Percentiles rank a stretch among this genome's conserved stretches.
Conservation (phyloP, 257 asterid species). For the Solanum gandarillasii region DNA sequence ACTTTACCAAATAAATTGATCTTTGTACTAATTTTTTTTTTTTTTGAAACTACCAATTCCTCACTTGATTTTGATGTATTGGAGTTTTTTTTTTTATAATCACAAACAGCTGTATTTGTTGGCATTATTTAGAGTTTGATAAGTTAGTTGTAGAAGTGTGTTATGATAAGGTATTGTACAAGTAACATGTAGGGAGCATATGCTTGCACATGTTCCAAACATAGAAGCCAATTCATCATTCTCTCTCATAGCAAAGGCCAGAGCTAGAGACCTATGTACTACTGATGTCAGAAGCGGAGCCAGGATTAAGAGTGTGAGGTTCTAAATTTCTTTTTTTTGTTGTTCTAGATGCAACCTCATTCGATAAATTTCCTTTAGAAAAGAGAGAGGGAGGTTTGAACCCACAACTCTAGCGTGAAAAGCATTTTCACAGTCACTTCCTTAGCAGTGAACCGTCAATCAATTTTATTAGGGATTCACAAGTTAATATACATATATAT, state of each 20-base stretch:
- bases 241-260: neutral
- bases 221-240: conserved; percentile 1
- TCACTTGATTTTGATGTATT: neutral
- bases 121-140: neutral
- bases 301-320: no score
- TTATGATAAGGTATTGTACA: conserved; percentile 3
- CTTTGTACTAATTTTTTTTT: neutral
- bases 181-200: neutral
- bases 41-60: neutral
- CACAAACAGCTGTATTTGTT: neutral
- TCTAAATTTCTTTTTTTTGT: no score
- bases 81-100: neutral
- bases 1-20: neutral
- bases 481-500: no score
- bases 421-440: no score
- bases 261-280: no score
- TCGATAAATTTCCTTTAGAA: no score
- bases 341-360: no score
- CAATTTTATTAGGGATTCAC: no score
- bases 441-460: no score
- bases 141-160: conserved; percentile 6
- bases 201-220: conserved; percentile 13
- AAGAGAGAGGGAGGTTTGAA: no score
- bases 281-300: no score
- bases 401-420: no score